Evolutionary conservation across 176 grass and related monocot species (phyloP), one percentile per base, ranked within the genome.

Genomic region (Lolium multiflorum): DNA sequence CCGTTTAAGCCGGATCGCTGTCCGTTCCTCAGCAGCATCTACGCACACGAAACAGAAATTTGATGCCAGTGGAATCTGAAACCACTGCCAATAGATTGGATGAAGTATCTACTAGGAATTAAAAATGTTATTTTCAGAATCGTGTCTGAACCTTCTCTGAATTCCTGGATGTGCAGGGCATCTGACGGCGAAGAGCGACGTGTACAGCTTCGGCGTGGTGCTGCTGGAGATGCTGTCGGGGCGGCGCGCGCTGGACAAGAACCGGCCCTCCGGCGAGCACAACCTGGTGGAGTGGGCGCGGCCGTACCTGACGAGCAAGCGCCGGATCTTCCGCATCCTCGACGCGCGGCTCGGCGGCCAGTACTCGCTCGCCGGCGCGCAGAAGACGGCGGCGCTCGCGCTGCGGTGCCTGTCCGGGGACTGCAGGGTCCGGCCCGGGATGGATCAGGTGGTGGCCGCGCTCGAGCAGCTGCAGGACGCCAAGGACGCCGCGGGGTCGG

Each of bases 271-370:
- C 0, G 86, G 90, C 8, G 89, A 97, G 85, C 92, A 97, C 86
- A 92, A 85, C 43, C 60, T 97, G 47, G 94, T 97, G 68, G 92
- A 97, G 58, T 97, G 94, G 94, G 89, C 94, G 3, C 82, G 89
- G 18, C 94, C 94, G 1, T 88, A 90, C 76, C 85, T 94, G 11
- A 74, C 57, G 7, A 87, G 39, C 67, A 94, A 87, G 74, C 82
- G 91, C 10, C 82, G 82, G 41, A 78, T 97, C 20, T 80, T 84
- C 31, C 69, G 77, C 60, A 77, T 94, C 62, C 66, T 94, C 38
- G 94, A 97, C 60, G 77, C 85, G 7, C 74, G 89, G 10, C 61
- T 94, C 41, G 89, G 71, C 48, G 90, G 87, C 2, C 89, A 92
- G 85, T 94, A 92, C 63, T 90, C 88, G 2, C 83, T 90, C 1